phyloP scores from a whole-genome alignment of 2,329 filamentous ascomycete genomes.

The Myrmaecium sp. region DNA sequence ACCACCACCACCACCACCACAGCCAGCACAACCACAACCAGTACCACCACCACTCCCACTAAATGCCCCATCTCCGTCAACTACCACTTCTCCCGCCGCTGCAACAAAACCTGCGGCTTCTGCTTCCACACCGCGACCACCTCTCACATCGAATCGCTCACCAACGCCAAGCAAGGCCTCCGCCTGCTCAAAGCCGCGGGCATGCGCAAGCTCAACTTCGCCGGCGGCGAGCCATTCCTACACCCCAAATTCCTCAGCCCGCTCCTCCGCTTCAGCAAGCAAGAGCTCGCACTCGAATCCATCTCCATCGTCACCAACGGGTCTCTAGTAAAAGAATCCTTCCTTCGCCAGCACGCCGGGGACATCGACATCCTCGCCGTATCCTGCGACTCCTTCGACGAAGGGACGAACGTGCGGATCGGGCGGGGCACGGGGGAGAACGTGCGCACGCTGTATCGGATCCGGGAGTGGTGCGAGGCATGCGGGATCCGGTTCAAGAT shows the following conservation, averaged over 20 bases:
- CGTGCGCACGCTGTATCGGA: conserved; percentile 25
- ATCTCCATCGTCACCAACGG: conserved; percentile 39
- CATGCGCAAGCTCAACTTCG: conserved; percentile 40
- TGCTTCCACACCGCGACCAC: conserved; percentile 40
- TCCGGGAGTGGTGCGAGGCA: conserved; percentile 30
- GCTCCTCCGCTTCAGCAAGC: conserved; percentile 32
- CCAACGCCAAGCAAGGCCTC: conserved; percentile 29
- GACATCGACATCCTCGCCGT: conserved; percentile 38
- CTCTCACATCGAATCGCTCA: conserved; percentile 25
- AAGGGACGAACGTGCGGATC: conserved; percentile 33
- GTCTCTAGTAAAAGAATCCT: conserved; percentile 27
- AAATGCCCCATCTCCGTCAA: conserved; percentile 27
- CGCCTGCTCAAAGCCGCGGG: conserved; percentile 30
- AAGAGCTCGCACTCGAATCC: conserved; percentile 31
- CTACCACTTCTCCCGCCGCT: conserved; percentile 30
- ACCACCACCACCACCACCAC: conserved; percentile 1
- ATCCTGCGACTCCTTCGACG: conserved; percentile 37
- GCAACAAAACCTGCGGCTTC: conserved; percentile 34
- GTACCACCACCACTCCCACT: background rate
- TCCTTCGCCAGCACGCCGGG: conserved; percentile 24
- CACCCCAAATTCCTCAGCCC: conserved; percentile 27
- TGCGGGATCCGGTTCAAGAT: conserved; percentile 38
- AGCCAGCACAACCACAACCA: conserved; percentile 1
- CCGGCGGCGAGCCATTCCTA: conserved; percentile 38
- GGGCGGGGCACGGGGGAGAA: conserved; percentile 33